Evolutionary conservation across 305 asterid genomes (phyloP).

Genomic region (Fraxinus nigra): DNA sequence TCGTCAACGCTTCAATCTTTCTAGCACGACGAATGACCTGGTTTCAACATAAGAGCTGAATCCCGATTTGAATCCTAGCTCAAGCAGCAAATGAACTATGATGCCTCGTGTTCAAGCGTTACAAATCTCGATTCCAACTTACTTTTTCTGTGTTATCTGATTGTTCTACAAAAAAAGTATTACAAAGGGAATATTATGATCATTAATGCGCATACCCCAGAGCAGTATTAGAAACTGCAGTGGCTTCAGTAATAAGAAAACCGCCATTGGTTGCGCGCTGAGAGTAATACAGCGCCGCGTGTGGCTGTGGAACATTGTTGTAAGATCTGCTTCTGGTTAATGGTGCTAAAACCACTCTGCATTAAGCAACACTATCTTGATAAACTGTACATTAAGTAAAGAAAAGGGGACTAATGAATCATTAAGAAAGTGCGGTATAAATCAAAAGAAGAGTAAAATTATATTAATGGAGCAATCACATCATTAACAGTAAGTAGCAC

Average conservation of each 20-base stretch:
- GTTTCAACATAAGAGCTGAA: neutral
- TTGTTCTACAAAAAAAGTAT: neutral
- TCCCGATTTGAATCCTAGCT: neutral
- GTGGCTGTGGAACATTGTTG: constrained; percentile 21
- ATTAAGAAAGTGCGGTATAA: neutral
- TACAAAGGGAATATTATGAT: neutral
- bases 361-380: neutral
- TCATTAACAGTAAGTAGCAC: neutral
- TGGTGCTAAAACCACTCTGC: constrained; percentile 19
- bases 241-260: constrained; percentile 19
- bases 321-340: constrained; percentile 16
- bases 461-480: neutral
- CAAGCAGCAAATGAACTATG: neutral
- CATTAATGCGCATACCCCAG: neutral
- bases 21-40: neutral
- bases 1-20: neutral
- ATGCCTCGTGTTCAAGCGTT: neutral
- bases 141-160: neutral
- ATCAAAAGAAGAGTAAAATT: neutral
- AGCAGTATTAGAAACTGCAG: constrained; percentile 1
- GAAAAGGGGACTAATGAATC: neutral
- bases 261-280: constrained; percentile 17
- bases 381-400: neutral
- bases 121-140: neutral
- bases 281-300: constrained; percentile 19